Evolutionary conservation across 2,329 filamentous ascomycete species (phyloP), one percentile per base, ranked within the genome.

Genomic region (Byssothecium circinans): DNA sequence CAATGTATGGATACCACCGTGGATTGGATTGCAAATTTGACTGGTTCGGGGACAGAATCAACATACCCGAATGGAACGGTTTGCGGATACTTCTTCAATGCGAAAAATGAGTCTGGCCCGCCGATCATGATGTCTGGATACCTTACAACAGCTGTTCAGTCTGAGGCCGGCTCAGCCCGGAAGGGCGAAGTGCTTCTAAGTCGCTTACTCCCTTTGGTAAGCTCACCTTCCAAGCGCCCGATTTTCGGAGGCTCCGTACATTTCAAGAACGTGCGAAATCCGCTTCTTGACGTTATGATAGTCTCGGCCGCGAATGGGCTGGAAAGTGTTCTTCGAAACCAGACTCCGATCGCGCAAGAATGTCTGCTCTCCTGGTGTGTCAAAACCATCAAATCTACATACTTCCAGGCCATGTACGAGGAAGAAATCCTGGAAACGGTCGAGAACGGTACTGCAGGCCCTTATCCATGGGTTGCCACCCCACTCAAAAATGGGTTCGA

Each of bases 81-180:
- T 0, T 68, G 65, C 19, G 65, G 65, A 0, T 57, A 62, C 15
- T 68, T 61, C 15, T n/a, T 69, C 0, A 69, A 65, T 8, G 17
- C 41, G 0, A 63, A 61, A 0, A 54, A 38, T 6, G 32, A 43
- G 0, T 1, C 19, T 4, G n/a, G 29, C 17, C 22, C 8, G 0
- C 58, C 63, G 0, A 14, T 58, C 0, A 23, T 66, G 0, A 50
- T 67, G 50, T 59, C 62, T 0, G 62, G 62, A 0, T 64, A 66
- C 11, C 23, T 47, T 1, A 18, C 49, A 5, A 37, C 45, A n/a
- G 27, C 11, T 22, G 27, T 32, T 6, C n/a, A 42, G 15, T 30
- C 40, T 33, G 2, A 47, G 1, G 15, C 39, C 0, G 25, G 23
- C 0, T 17, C 29, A 4, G 7, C 22, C 3, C 14, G 15, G 14